Percentiles rank a stretch among this genome's conserved stretches.
phyloP scores from a whole-genome alignment of 441 rosid genomes.

The Kokia cookei region DNA sequence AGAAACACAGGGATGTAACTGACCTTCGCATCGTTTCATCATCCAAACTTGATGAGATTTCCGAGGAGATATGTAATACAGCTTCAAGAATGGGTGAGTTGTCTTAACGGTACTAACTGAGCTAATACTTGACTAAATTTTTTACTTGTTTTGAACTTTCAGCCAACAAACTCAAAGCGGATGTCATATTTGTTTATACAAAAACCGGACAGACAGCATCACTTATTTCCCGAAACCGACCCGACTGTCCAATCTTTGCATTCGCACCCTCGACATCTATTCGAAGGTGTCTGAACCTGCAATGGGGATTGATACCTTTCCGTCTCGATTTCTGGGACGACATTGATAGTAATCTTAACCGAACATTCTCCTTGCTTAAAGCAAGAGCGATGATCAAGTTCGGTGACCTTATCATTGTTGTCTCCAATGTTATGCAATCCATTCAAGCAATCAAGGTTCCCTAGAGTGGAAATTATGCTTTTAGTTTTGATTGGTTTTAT shows the following conservation, averaged over 20 bases:
- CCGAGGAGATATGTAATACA: conserved; percentile 85
- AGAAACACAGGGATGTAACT: conserved; percentile 58
- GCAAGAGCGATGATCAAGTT: conserved; percentile 37
- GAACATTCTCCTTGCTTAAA: conserved; percentile 34
- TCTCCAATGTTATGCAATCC: conserved; percentile 31
- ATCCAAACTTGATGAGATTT: conserved; percentile 49
- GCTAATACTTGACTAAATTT: no score
- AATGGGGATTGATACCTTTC: conserved; percentile 44
- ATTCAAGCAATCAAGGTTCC: conserved; percentile 39
- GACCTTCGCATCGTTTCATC: conserved; percentile 65
- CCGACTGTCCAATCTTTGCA: conserved; percentile 41
- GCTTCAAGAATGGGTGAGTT: conserved; percentile 89
- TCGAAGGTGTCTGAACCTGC: conserved; percentile 30
- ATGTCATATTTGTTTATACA: conserved; percentile 37
- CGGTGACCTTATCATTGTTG: conserved; percentile 40
- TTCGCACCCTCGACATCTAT: conserved; percentile 26
- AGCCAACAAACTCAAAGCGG: conserved; percentile 38
- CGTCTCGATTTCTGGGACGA: conserved; percentile 31
- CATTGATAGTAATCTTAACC: conserved; percentile 38
- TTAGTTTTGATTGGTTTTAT: neutral
- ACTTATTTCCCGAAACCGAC: conserved; percentile 30
- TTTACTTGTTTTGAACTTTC: conserved; percentile 6
- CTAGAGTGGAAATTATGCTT: conserved; percentile 4
- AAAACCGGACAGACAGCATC: conserved; percentile 37
- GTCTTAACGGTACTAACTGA: no score